phyloP scores from a whole-genome alignment of 2,329 filamentous ascomycete genomes.

The Stachybotrys echinatus region DNA sequence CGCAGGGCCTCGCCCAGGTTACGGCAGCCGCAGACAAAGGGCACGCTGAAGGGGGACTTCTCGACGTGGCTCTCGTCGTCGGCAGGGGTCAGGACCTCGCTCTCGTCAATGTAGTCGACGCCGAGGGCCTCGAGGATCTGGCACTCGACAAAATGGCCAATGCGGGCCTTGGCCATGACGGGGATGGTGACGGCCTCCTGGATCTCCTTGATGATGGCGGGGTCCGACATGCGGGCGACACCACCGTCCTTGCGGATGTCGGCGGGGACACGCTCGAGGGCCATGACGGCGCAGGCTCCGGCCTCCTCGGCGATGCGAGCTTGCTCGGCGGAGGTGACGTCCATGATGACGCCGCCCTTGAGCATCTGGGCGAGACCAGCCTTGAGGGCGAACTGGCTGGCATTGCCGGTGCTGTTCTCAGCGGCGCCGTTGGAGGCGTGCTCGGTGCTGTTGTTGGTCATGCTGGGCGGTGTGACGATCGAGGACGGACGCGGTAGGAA shows the following conservation, averaged over 20 bases:
- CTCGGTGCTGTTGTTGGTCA: slow-evolving; percentile 33
- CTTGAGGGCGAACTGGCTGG: slow-evolving; percentile 76
- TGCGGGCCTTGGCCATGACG: slow-evolving; percentile 98
- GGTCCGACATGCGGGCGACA: slow-evolving; percentile 95
- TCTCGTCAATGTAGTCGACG: slow-evolving; percentile 98
- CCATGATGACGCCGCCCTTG: slow-evolving; percentile 99
- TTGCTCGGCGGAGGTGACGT: slow-evolving; percentile 90
- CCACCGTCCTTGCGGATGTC: slow-evolving; percentile 91
- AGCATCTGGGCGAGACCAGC: slow-evolving; percentile 94
- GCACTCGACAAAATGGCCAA: slow-evolving; percentile 97
- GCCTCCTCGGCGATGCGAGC: slow-evolving; percentile 97
- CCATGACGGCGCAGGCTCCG: slow-evolving; percentile 95
- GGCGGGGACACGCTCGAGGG: slow-evolving; percentile 92
- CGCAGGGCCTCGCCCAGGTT: slow-evolving; percentile 91
- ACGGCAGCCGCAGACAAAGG: slow-evolving; percentile 95
- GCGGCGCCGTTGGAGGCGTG: slow-evolving; percentile 9
- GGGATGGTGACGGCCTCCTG: slow-evolving; percentile 93
- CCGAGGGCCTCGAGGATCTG: slow-evolving; percentile 94
- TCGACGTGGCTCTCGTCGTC: slow-evolving; percentile 89
- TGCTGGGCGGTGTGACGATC: slow-evolving; percentile 8
- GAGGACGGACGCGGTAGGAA: not conserved
- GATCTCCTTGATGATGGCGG: slow-evolving; percentile 89
- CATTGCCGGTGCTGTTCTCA: slow-evolving; percentile 17
- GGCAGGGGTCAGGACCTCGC: slow-evolving; percentile 92
- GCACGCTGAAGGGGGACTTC: slow-evolving; percentile 75